Conservation (phyloP, 148 eudicot species). For the Agrostemma githago region DNA sequence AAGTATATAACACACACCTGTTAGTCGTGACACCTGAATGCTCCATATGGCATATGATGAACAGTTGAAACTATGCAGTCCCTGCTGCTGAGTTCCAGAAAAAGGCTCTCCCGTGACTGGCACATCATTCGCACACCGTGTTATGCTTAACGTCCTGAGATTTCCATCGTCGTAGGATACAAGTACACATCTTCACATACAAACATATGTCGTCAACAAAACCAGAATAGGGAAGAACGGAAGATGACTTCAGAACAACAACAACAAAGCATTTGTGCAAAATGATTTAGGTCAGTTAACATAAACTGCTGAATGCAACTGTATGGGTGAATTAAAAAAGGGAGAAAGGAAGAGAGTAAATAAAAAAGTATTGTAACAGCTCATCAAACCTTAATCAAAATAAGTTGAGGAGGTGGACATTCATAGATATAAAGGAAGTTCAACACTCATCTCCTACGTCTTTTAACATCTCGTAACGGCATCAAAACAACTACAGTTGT, state of each 20-base stretch:
- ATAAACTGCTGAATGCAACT: not conserved
- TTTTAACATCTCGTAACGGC: constrained; percentile 1
- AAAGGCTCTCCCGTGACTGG: constrained; percentile 71
- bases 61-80: constrained; percentile 51
- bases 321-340: not conserved
- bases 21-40: constrained; percentile 62
- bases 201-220: constrained; percentile 16
- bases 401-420: not conserved
- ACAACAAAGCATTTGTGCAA: not conserved
- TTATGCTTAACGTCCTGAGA: constrained; percentile 55
- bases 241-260: not conserved
- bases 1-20: constrained; percentile 57
- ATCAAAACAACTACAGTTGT: not conserved
- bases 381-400: not conserved
- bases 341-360: not conserved
- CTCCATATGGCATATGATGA: constrained; percentile 76
- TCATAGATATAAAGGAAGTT: not conserved
- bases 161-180: constrained; percentile 72
- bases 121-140: constrained; percentile 54
- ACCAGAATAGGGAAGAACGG: not conserved
- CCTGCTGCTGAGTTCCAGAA: constrained; percentile 53
- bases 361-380: not conserved
- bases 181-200: constrained; percentile 55
- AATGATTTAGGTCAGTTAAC: not conserved
- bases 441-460: not conserved